Evolutionary conservation across 768 basidiomycete species (phyloP), one percentile per base, ranked within the genome.

Genomic region (Mycena sanguinolenta): DNA sequence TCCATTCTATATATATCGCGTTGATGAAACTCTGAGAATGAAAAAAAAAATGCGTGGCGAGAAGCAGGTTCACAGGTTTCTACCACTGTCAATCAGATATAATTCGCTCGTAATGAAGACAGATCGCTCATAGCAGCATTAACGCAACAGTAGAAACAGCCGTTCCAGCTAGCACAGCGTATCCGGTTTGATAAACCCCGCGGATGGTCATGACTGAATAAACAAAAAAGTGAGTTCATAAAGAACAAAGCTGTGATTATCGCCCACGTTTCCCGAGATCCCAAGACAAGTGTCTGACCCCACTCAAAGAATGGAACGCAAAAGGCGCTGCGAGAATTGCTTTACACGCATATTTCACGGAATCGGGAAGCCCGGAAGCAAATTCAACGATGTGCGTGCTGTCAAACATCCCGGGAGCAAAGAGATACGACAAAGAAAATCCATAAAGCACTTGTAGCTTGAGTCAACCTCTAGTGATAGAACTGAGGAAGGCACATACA

Each of bases 251-350:
- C 49, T 25, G 60, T 66, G n/a, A n/a, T 25, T 19, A 65, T 14
- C 32, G 90, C 96, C 72, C 75, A 98, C 97, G 91, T 85, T 91
- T 93, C 64, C 91, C 91, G 77, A 88, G 80, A 82, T 98, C 97
- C 97, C 97, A 98, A 30, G 82, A 79, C 76, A 99, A 83, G 85
- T 98, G 97, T 42, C 97, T 88, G 68, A 98, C 70, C 3, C 97
- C 97, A 81, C 98, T 98, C 81, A 90, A 85, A 10, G 90, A 88
- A 82, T 98, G 97, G 88, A 92, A 98, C 17, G 95, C 88, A 80
- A 97, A 97, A 1, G 97, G 95, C 5, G 89, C 86, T 12, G 95
- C 95, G 49, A 98, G 87, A 67, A 95, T 74, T 28, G 89, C 81
- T 82, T 97, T 98, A 62, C 87, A 90, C 8, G 88, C 81, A 65